These are phyloP conservation scores for Melastoma malabathricum DNA, from an alignment of 345 rosid genomes.

Conservation along the genomic window DNA sequence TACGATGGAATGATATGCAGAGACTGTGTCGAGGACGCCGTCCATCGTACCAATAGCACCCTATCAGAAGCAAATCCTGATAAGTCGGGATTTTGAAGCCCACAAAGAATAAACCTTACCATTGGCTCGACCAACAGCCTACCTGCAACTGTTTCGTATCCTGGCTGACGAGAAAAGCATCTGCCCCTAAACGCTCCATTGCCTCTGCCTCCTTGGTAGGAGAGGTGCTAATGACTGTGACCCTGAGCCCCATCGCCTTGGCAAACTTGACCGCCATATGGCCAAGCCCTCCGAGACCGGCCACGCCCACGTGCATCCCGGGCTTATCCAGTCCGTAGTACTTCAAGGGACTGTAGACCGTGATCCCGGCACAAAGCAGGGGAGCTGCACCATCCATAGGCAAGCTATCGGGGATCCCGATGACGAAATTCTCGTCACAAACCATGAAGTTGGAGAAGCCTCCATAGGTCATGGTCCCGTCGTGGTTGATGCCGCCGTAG, in stretches of 20 bases:
- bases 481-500: slow-evolving; percentile 3
- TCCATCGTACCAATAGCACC: slow-evolving; percentile 20
- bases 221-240: slow-evolving; percentile 40
- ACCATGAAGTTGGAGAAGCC: slow-evolving; percentile 41
- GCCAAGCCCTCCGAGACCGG: slow-evolving; percentile 43
- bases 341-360: slow-evolving; percentile 54
- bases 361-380: slow-evolving; percentile 59
- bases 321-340: slow-evolving; percentile 25
- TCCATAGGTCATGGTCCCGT: slow-evolving; percentile 21
- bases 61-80: neutral
- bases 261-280: slow-evolving; percentile 41
- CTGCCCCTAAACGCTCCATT: slow-evolving; percentile 27
- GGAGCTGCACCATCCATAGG: slow-evolving; percentile 49
- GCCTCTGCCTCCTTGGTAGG: slow-evolving; percentile 32
- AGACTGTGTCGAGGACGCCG: slow-evolving; percentile 47
- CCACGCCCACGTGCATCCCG: slow-evolving; percentile 27
- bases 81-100: neutral
- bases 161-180: slow-evolving; percentile 23
- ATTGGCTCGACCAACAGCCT: neutral
- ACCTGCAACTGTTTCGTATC: slow-evolving; percentile 24
- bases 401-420: slow-evolving; percentile 34
- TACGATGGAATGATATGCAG: slow-evolving; percentile 27
- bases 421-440: slow-evolving; percentile 32
- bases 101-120: too few relatives aligned
- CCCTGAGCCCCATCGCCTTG: slow-evolving; percentile 33